Evolutionary conservation across 2,329 filamentous ascomycete genomes (phyloP), one percentile per base, ranked within the genome.

Genomic region (Penicillium sp.): DNA sequence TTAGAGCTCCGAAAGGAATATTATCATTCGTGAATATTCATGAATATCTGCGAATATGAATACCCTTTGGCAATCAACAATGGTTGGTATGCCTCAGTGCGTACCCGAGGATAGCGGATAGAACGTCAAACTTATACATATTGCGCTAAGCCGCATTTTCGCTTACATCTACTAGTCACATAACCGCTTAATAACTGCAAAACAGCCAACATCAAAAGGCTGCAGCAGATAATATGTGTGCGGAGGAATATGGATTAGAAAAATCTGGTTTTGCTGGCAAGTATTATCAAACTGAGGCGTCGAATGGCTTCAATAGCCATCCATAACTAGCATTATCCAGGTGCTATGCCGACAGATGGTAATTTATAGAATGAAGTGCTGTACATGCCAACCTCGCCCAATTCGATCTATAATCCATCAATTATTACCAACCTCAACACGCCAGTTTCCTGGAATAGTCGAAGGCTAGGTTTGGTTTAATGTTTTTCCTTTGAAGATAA

Each of bases 261-360:
- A 32, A 34, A 45, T 21, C 26, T 21, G n/a, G 33, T 43, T 30
- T 2, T 33, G 5, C n/a, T 27, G 24, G 13, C 12, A 42, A 20
- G 20, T 21, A 32, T 29, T 29, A 43, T 20, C 15, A 18, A 46
- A 46, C 27, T 46, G 15, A 21, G 59, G 48, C 3, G 62, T 69
- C 34, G 68, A 32, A 60, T 76, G 57, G 52, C 65, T 74, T 50
- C 58, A 50, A 62, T 76, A 56, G 41, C 70, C 59, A 60, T 77
- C 66, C 27, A 77, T 56, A 50, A 77, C 64, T 4, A 77, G 59
- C 4, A 76, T 60, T 21, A 61, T 54, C 61, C 71, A 68, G 45
- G 10, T 39, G 7, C 71, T 62, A 24, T 58, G 59, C 48, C 30
- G 54, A 26, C 52, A 53, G 18, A 23, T 36, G 43, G 55, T 63